Evolutionary conservation across 495 filamentous ascomycete genomes (phyloP).

Genomic region (Penicillium steckii): DNA sequence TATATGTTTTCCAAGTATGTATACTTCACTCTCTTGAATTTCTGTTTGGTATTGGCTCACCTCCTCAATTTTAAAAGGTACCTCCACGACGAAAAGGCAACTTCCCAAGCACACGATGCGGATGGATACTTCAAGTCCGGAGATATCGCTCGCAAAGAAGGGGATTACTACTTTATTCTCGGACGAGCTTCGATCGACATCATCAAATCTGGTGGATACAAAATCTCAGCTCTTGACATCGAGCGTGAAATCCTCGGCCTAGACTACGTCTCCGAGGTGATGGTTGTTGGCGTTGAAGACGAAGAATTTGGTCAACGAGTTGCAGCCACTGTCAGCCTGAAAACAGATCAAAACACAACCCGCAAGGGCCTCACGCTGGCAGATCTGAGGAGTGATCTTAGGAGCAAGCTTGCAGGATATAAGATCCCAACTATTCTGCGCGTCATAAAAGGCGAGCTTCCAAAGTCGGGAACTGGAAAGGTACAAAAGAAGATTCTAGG

Average conservation of each 20-base stretch:
- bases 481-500: slow-evolving; percentile 52
- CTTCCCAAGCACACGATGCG: slow-evolving; percentile 27
- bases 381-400: slow-evolving; percentile 39
- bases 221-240: slow-evolving; percentile 46
- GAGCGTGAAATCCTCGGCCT: slow-evolving; percentile 43
- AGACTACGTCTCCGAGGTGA: slow-evolving; percentile 39
- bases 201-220: slow-evolving; percentile 49
- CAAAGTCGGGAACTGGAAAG: slow-evolving; percentile 48
- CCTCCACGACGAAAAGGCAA: slow-evolving; percentile 40
- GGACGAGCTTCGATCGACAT: slow-evolving; percentile 49
- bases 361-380: slow-evolving; percentile 30
- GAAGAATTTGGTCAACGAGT: slow-evolving; percentile 52
- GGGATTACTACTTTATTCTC: slow-evolving; percentile 47
- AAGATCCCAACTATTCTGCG: slow-evolving; percentile 49
- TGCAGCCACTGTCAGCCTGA: slow-evolving; percentile 43
- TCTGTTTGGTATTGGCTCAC: not conserved
- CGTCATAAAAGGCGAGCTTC: slow-evolving; percentile 43
- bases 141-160: slow-evolving; percentile 46
- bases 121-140: slow-evolving; percentile 50
- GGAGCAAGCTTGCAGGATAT: slow-evolving; percentile 38
- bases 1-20: slow-evolving; percentile 43
- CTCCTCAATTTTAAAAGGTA: slow-evolving; percentile 26
- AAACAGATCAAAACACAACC: slow-evolving; percentile 14
- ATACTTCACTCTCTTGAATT: not conserved
- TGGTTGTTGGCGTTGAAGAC: slow-evolving; percentile 42